phyloP scores from a whole-genome alignment of 805 yeast species.

The Yamadazyma sp. region DNA sequence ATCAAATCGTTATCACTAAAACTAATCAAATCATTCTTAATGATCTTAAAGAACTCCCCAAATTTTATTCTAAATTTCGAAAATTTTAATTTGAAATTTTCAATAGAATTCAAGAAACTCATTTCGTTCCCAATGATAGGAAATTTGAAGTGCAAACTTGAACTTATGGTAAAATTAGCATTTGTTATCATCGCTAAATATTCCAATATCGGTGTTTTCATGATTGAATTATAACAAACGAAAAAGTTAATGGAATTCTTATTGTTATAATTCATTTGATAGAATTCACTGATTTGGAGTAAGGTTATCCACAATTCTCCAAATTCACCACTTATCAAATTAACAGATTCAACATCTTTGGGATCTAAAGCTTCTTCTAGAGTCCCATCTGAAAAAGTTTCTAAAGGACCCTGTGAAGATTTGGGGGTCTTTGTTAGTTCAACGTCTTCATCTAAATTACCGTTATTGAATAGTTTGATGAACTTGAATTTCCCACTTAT shows the following conservation, averaged over 20 bases:
- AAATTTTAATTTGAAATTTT: constrained; percentile 60
- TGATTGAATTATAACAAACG: constrained; percentile 66
- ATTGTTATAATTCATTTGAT: constrained; percentile 14
- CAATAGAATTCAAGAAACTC: constrained; percentile 60
- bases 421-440: too few relatives aligned
- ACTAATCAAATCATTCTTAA: constrained; percentile 49
- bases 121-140: constrained; percentile 68
- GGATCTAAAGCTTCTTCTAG: not conserved
- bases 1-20: constrained; percentile 31
- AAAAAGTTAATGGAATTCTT: constrained; percentile 55
- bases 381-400: not conserved
- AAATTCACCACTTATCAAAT: constrained; percentile 20
- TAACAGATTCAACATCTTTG: constrained; percentile 1
- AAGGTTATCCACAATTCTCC: constrained; percentile 76
- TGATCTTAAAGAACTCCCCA: constrained; percentile 61
- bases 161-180: constrained; percentile 72
- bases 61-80: constrained; percentile 58
- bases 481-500: constrained; percentile 69
- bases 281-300: constrained; percentile 65
- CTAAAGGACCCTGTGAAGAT: not conserved
- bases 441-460: constrained; percentile 27
- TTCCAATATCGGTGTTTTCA: constrained; percentile 65
- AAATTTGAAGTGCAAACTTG: constrained; percentile 68
- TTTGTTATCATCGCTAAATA: constrained; percentile 64
- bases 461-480: constrained; percentile 51